Base-by-base conservation (phyloP, 2,329 filamentous ascomycete genomes). In the Chrysosporium keratinophilum region DNA sequence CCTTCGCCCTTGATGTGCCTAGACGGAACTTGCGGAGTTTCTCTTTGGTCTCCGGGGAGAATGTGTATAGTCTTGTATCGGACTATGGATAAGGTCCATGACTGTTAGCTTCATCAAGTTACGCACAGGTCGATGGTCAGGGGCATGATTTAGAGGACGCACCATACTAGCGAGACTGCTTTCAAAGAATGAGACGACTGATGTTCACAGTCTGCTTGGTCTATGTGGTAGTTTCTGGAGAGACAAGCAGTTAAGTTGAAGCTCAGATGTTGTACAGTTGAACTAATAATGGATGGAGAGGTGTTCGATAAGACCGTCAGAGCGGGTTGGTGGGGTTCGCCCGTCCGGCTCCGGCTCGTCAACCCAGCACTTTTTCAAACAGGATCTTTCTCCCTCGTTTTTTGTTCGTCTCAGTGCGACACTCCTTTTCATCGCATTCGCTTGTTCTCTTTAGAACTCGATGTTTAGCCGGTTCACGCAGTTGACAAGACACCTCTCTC, bases 21-120 rank as follows among this genome's bases (percentile, higher is more conserved):
- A 98, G 79, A 49, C 93, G 87, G 75, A 98, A 98, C 73, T 96
- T 97, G 70, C 88, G 86, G 60, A 98, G 81, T 66, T 90, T 84
- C 60, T 89, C 83, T 72, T 85, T 93, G 44, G 88, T 95, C 73
- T 93, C 88, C 59, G 83, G 80, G 33, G 89, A 94, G 80, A 97
- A 95, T 56, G 87, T 88, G 75, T 95, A 97, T 58, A 97, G 79
- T 62, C 89, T 80, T 58, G 88, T 83, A 76, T 96, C 90, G 66
- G 90, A 94, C 64, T 83, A 69, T 31, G 31, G 31, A 17, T 7
- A 44, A 34, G 37, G 11, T 53, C 11, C 7, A 11, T 20, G 34
- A 14, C 17, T 39, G 17, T 48, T 48, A 48, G 45, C 12, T 23
- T 9, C 41, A 11, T 9, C 41, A 11, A 28, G 19, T 44, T 20